Conservation (phyloP, 495 filamentous ascomycete genomes). For the Neurospora sp. region DNA sequence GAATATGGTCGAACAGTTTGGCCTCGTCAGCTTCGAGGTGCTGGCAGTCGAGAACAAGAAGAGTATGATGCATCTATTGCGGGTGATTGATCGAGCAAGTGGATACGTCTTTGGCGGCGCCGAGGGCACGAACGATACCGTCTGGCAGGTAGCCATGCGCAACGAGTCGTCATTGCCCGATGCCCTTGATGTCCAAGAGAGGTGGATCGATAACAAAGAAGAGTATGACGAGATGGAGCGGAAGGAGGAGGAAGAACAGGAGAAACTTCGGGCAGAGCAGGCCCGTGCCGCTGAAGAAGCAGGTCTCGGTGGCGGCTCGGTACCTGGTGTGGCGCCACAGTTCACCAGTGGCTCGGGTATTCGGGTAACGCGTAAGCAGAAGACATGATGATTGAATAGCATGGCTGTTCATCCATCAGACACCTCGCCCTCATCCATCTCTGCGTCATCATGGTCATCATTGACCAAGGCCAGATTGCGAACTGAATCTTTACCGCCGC, state of each 20-base stretch:
- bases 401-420: constrained; percentile 10
- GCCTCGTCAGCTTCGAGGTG: constrained; percentile 83
- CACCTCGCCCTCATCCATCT: constrained; percentile 38
- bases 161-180: constrained; percentile 73
- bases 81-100: constrained; percentile 77
- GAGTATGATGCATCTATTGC: constrained; percentile 85
- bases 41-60: constrained; percentile 92
- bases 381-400: constrained; percentile 9
- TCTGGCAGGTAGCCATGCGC: constrained; percentile 91
- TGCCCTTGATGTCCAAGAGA: constrained; percentile 79
- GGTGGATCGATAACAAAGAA: constrained; percentile 87
- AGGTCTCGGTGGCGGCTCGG: constrained; percentile 12
- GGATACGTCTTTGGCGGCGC: constrained; percentile 89
- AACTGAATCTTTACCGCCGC: constrained; percentile 19
- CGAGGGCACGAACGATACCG: constrained; percentile 83
- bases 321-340: constrained; percentile 1
- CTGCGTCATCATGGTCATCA: constrained; percentile 34
- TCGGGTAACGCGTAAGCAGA: constrained; percentile 17
- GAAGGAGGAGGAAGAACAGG: constrained; percentile 53
- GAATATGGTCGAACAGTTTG: constrained; percentile 77
- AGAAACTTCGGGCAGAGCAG: constrained; percentile 24
- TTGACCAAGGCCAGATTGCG: constrained; percentile 31
- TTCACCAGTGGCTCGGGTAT: constrained; percentile 12
- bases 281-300: constrained; percentile 20
- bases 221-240: constrained; percentile 75